Conservation (phyloP, 2,329 filamentous ascomycete genomes). For the Podosphaera xanthii region DNA sequence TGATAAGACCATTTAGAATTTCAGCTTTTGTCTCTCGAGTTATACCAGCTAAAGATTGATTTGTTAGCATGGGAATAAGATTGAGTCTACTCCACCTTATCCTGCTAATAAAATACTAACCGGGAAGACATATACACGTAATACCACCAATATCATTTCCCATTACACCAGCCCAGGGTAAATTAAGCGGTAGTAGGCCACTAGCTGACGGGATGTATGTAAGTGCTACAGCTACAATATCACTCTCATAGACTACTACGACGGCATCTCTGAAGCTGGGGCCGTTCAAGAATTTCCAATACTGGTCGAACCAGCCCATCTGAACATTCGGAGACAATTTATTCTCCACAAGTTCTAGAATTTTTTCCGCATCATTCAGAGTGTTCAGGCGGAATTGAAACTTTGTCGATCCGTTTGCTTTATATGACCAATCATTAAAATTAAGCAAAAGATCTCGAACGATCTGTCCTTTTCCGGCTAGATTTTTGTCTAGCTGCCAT, state of each 20-base stretch:
- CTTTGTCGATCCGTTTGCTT: constrained; percentile 3
- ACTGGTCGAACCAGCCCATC: constrained; percentile 37
- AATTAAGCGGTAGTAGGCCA: constrained; percentile 24
- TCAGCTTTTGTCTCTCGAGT: constrained; percentile 18
- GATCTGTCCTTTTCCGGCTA: constrained; percentile 25
- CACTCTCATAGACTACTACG: constrained; percentile 25
- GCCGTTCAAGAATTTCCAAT: constrained; percentile 26
- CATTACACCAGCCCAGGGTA: constrained; percentile 31
- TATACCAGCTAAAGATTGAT: constrained; percentile 3
- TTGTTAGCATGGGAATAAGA: constrained; percentile 2
- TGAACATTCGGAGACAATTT: constrained; percentile 24
- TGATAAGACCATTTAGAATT: constrained; percentile 29
- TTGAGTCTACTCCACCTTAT: neutral
- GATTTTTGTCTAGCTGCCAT: constrained; percentile 25
- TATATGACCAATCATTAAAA: constrained; percentile 23
- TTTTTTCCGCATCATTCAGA: constrained; percentile 21
- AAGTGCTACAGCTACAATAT: constrained; percentile 29
- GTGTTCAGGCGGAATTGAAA: constrained; percentile 14
- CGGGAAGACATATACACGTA: constrained; percentile 34
- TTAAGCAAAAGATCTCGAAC: constrained; percentile 30
- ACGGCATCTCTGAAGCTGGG: constrained; percentile 28
- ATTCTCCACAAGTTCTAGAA: constrained; percentile 27
- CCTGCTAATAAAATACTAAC: constrained; percentile 17
- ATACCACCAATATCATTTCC: constrained; percentile 30
- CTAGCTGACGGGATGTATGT: constrained; percentile 27